phyloP scores from a whole-genome alignment of 1,284 basidiomycete genomes.

The Cronartium ribicola region DNA sequence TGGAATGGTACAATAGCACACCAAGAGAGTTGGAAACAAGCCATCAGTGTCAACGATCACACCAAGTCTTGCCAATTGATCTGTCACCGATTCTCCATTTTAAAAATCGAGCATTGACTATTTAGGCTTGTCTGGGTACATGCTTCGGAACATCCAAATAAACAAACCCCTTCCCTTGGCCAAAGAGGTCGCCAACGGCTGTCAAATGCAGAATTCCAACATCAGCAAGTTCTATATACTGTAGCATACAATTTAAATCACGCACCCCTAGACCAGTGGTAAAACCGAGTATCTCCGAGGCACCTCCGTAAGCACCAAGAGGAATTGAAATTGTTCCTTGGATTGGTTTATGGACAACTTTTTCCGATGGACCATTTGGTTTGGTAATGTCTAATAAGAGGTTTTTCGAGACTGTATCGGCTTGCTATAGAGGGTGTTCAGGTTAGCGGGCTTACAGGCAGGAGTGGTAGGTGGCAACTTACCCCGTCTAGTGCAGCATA shows the following conservation, averaged over 20 bases:
- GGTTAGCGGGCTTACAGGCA: too few relatives aligned
- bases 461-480: too few relatives aligned
- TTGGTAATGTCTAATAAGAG: slow-evolving; percentile 16
- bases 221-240: too few relatives aligned
- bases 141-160: slow-evolving; percentile 31
- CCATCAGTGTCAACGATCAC: too few relatives aligned
- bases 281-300: slow-evolving; percentile 19
- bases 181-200: slow-evolving; percentile 22
- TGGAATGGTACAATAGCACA: too few relatives aligned
- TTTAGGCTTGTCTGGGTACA: slow-evolving; percentile 24
- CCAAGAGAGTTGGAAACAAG: too few relatives aligned
- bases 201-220: background rate
- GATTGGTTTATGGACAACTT: slow-evolving; percentile 26
- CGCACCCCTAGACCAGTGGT: slow-evolving; percentile 30
- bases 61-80: too few relatives aligned
- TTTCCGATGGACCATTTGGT: background rate
- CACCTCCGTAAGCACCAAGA: slow-evolving; percentile 29
- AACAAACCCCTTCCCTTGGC: slow-evolving; percentile 23
- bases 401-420: slow-evolving; percentile 16
- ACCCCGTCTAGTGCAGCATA: slow-evolving; percentile 31
- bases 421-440: background rate
- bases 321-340: slow-evolving; percentile 31
- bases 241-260: background rate
- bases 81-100: too few relatives aligned
- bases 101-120: background rate